Base-by-base conservation (phyloP, 768 basidiomycete species). In the Cystobasidium ongulense region DNA sequence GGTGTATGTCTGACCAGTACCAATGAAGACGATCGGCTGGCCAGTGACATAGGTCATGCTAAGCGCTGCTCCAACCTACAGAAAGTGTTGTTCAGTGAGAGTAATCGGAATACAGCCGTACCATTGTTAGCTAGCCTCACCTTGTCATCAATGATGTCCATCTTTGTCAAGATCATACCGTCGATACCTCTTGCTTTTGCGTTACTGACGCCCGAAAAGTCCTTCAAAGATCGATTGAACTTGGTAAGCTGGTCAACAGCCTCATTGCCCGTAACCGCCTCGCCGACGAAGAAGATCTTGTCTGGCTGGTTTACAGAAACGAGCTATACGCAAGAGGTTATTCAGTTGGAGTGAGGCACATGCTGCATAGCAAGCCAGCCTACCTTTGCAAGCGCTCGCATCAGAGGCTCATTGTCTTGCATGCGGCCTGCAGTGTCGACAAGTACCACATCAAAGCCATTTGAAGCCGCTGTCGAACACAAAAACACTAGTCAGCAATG, bases 31-130 rank as follows among this genome's bases (percentile, higher is more conserved):
- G 82, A 99, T 97, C 21, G 96, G 95, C 80, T 98, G 94, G 27
- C 96, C 95, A 1, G 96, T 98, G 68, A 97, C 92, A 81, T 96
- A 98, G 63, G 95, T 96, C 96, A 99, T 98, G 1, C 92, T 96
- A 65, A 99, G 85, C 10, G 96, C 96, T 7, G 96, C 96, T 39
- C 96, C 96, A 63, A 99, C 95, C 94, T 96, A 78, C 1, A 61
- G n/a, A 61, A 35, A 50, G 31, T 15, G 11, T 36, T 63, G 63
- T 29, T 50, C 29, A 75, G 59, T 41, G 1, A 18, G 17, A 17
- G 1, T 27, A 0, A 5, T 41, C 11, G 10, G 0, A 41, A 57
- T 13, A 25, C 21, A 64, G 70, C 38, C 11, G 33, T 23, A 0
- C 27, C 0, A n/a, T 0, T 25, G 3, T 23, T 13, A 21, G 21